Percentiles rank a stretch among this genome's conserved stretches.
These are phyloP conservation scores for Haematococcus lacustris DNA, from an alignment of 139 green algal species.

Conservation along the genomic window DNA sequence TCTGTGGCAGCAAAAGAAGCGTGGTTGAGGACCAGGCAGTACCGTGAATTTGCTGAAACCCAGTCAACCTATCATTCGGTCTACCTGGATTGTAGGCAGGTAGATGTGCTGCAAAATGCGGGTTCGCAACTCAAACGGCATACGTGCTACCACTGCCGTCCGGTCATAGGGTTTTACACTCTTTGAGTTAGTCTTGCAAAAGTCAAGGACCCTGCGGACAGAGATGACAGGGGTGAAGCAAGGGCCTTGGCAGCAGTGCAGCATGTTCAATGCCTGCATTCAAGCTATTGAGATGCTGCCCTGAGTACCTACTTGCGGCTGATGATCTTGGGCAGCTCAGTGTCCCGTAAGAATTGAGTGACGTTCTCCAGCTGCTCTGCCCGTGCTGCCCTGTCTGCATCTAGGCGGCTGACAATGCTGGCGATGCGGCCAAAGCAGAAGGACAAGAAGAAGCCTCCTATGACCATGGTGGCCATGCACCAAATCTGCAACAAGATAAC, in stretches of 20 bases:
- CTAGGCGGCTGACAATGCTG: slow-evolving; percentile 24
- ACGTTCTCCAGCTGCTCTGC: slow-evolving; percentile 41
- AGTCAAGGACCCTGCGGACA: slow-evolving; percentile 31
- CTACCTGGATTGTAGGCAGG: too few species aligned
- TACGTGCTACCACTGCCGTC: slow-evolving; percentile 22
- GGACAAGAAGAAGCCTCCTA: slow-evolving; percentile 50
- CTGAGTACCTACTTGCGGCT: slow-evolving; percentile 32
- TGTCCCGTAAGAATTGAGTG: slow-evolving; percentile 41
- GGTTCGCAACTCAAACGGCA: slow-evolving; percentile 40
- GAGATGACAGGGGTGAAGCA: neutral
- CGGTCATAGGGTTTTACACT: slow-evolving; percentile 33
- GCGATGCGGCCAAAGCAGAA: slow-evolving; percentile 48
- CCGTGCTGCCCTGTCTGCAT: slow-evolving; percentile 27
- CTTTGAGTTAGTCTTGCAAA: slow-evolving; percentile 31
- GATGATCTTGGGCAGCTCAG: slow-evolving; percentile 31
- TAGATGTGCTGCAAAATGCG: slow-evolving; percentile 47
- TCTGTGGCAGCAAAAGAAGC: neutral
- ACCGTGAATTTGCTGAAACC: too few species aligned
- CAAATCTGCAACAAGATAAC: slow-evolving; percentile 15
- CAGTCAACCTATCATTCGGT: too few species aligned
- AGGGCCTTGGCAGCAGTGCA: neutral
- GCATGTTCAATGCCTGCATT: too few species aligned
- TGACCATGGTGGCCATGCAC: slow-evolving; percentile 47
- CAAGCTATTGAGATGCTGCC: too few species aligned
- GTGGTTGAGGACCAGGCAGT: neutral